A percentile compares a stretch with the other conserved stretches of the same genome.
Conservation (phyloP, 2,329 filamentous ascomycete species). For the Microcyclosporella mali region DNA sequence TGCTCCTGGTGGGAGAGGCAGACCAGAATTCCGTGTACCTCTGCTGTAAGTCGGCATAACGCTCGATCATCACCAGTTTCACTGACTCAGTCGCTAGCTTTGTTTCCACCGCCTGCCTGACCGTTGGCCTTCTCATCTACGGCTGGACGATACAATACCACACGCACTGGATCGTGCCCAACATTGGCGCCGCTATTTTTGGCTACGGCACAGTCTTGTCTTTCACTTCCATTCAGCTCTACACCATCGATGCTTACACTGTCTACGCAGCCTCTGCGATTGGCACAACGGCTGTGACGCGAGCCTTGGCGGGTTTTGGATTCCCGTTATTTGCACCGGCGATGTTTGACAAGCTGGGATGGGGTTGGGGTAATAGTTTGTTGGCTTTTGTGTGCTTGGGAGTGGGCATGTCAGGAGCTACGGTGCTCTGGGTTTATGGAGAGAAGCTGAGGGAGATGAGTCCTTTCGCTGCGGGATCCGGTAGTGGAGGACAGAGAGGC, state of each 20-base stretch:
- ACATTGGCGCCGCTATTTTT: constrained; percentile 51
- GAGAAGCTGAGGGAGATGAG: constrained; percentile 24
- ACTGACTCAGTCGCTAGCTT: too few species aligned
- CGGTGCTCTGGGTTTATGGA: constrained; percentile 37
- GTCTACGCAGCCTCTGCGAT: constrained; percentile 43
- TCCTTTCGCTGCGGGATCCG: constrained; percentile 20
- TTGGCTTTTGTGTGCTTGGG: constrained; percentile 49
- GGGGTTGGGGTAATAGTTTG: constrained; percentile 47
- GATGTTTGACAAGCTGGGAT: constrained; percentile 40
- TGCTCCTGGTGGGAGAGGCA: constrained; percentile 19
- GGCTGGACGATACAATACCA: constrained; percentile 49
- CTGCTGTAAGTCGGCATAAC: too few species aligned
- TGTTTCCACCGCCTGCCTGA: constrained; percentile 45
- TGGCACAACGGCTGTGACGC: constrained; percentile 48
- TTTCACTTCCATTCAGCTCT: constrained; percentile 53
- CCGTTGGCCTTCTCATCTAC: constrained; percentile 51
- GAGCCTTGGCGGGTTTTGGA: constrained; percentile 51
- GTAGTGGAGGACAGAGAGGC: not conserved
- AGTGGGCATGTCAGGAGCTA: constrained; percentile 44
- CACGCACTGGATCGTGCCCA: constrained; percentile 52
- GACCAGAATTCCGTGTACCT: constrained; percentile 40
- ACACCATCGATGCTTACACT: constrained; percentile 51
- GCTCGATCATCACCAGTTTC: too few species aligned
- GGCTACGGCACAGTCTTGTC: constrained; percentile 47
- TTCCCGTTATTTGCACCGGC: constrained; percentile 54